Conservation (phyloP, 139 green algal species). For the Gonium pectorale region DNA sequence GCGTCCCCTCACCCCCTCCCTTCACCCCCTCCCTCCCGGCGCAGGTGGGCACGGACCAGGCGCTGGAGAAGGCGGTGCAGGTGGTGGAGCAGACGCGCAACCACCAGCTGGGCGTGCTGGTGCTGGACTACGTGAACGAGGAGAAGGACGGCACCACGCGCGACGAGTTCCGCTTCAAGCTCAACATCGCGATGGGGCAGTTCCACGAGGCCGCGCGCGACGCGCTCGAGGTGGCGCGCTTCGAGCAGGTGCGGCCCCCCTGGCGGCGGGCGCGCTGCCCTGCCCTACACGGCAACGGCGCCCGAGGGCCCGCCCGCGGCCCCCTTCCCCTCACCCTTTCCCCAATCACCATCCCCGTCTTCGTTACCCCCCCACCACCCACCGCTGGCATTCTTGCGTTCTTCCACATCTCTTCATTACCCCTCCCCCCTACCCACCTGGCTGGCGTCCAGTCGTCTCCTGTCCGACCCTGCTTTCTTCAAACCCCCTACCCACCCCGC, state of each 20-base stretch:
- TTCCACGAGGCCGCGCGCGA: constrained; percentile 72
- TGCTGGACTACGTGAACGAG: constrained; percentile 73
- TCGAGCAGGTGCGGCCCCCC: constrained; percentile 69
- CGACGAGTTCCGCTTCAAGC: constrained; percentile 70
- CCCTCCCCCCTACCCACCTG: no score
- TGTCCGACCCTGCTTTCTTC: not conserved
- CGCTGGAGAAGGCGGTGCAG: constrained; percentile 75
- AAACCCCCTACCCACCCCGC: constrained; percentile 35
- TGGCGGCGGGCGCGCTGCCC: no score
- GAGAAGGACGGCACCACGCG: constrained; percentile 58
- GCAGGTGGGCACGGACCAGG: constrained; percentile 61
- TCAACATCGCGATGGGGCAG: constrained; percentile 82
- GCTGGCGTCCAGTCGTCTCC: not conserved
- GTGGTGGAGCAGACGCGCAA: constrained; percentile 71
- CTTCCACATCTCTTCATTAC: no score
- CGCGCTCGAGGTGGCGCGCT: constrained; percentile 65
- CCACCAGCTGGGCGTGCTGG: constrained; percentile 58
- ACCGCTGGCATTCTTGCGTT: no score
- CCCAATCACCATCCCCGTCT: no score
- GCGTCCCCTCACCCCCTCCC: no score
- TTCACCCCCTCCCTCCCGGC: not conserved
- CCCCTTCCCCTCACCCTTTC: no score
- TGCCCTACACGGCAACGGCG: no score
- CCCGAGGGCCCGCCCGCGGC: no score
- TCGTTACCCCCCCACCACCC: no score